A percentile compares a stretch with the other conserved stretches of the same genome.
phyloP scores from a whole-genome alignment of 1,284 basidiomycete genomes.

The Schizopora paradoxa region DNA sequence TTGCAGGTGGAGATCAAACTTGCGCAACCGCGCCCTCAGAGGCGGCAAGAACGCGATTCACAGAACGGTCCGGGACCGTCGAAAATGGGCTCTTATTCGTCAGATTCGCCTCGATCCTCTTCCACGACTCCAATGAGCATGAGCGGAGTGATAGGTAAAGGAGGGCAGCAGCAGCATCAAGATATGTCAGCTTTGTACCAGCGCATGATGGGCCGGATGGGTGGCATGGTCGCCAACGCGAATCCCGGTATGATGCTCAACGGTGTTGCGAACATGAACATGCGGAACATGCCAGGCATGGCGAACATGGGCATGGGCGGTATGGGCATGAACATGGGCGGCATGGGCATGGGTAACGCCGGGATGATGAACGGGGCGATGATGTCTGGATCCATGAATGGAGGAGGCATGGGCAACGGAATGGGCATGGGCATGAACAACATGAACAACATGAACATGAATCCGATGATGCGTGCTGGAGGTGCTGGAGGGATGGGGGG shows the following conservation, averaged over 20 bases:
- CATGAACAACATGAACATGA: slow-evolving; percentile 28
- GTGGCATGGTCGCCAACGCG: slow-evolving; percentile 28
- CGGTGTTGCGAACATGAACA: slow-evolving; percentile 50
- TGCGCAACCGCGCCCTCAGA: slow-evolving; percentile 76
- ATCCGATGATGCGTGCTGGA: slow-evolving; percentile 32
- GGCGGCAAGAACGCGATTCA: slow-evolving; percentile 32
- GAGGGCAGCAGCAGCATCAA: slow-evolving; percentile 10
- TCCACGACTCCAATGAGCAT: slow-evolving; percentile 28
- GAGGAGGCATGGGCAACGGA: slow-evolving; percentile 24
- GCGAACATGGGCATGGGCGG: slow-evolving; percentile 21
- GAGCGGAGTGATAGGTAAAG: too few species aligned
- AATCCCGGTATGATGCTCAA: slow-evolving; percentile 46
- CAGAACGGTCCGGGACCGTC: slow-evolving; percentile 23
- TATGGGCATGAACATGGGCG: slow-evolving; percentile 27
- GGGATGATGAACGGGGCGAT: slow-evolving; percentile 15
- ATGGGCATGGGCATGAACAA: slow-evolving; percentile 30
- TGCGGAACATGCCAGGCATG: slow-evolving; percentile 43
- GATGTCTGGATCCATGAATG: slow-evolving; percentile 25
- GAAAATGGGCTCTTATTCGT: slow-evolving; percentile 20
- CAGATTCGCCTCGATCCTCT: slow-evolving; percentile 25
- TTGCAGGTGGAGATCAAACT: slow-evolving; percentile 81
- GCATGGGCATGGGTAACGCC: slow-evolving; percentile 28
- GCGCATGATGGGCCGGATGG: slow-evolving; percentile 26
- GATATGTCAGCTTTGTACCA: slow-evolving; percentile 25
- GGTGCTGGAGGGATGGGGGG: slow-evolving; percentile 23